phyloP scores from a whole-genome alignment of 257 asterid genomes.

The Salvia splendens region DNA sequence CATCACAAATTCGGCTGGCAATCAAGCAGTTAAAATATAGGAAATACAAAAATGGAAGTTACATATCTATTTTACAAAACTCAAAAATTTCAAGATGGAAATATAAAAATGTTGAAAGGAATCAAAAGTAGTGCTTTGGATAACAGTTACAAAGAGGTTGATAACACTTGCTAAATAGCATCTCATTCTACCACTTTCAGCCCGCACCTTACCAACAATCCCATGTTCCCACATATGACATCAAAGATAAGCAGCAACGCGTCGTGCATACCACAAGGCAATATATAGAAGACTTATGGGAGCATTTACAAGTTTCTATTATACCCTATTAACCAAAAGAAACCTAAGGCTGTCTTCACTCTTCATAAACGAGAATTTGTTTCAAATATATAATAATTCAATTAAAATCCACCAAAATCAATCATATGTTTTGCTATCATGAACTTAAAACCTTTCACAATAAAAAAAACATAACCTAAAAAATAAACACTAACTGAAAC shows the following conservation, averaged over 20 bases:
- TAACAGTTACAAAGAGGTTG: background rate
- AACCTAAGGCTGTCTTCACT: background rate
- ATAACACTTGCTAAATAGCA: background rate
- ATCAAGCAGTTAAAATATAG: background rate
- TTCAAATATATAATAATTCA: background rate
- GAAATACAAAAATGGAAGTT: conserved; percentile 9
- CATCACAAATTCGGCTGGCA: background rate
- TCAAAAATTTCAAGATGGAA: background rate
- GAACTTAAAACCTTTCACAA: background rate
- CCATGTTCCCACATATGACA: background rate
- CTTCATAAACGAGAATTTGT: background rate
- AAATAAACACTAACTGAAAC: background rate
- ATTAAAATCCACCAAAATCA: background rate
- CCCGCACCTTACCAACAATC: background rate
- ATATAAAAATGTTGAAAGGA: background rate
- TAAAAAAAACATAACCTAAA: too few relatives aligned
- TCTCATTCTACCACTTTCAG: background rate
- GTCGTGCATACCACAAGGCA: background rate
- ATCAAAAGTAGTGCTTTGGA: background rate
- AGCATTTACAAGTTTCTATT: background rate
- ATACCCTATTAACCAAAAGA: background rate
- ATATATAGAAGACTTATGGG: background rate
- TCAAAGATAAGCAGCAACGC: conserved; percentile 1
- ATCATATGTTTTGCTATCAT: background rate
- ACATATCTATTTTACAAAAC: background rate